Evolutionary conservation across 768 basidiomycete genomes (phyloP).

Genomic region (Phaffia australis): DNA sequence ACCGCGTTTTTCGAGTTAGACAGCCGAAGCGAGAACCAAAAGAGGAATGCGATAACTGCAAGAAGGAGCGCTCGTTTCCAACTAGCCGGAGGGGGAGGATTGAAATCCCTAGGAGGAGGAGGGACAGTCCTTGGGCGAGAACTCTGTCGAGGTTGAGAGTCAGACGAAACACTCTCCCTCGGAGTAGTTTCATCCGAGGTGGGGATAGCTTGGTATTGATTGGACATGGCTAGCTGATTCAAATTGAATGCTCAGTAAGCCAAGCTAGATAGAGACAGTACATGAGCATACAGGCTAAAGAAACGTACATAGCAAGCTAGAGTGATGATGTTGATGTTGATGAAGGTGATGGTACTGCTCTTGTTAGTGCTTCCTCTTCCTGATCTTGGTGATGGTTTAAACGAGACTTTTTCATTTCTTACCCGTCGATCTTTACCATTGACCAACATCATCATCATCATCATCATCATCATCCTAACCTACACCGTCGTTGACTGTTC

Average conservation of each 20-base stretch:
- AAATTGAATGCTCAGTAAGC: not conserved
- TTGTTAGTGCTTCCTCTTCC: too few species aligned
- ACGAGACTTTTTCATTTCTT: not conserved
- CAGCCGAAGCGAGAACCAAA: conserved; percentile 13
- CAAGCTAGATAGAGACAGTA: not conserved
- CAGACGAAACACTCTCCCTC: not conserved
- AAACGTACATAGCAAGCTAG: too few species aligned
- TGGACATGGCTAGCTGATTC: conserved; percentile 7
- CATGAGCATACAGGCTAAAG: too few species aligned
- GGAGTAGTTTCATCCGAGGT: conserved; percentile 1
- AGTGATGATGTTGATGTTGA: too few species aligned
- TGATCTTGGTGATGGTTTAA: not conserved
- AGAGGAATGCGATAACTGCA: conserved; percentile 15
- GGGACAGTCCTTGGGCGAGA: not conserved
- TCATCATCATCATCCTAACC: not conserved
- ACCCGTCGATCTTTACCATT: not conserved
- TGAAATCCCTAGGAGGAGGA: not conserved
- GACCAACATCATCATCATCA: not conserved
- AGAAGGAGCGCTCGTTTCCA: conserved; percentile 19
- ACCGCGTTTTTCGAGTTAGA: not conserved
- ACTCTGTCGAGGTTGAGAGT: conserved; percentile 2
- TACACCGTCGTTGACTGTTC: not conserved
- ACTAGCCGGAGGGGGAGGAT: not conserved
- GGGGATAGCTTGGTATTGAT: conserved; percentile 8
- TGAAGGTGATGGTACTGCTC: too few species aligned